Conservation (phyloP, 176 grass and related monocot genomes). For the Olyra latifolia region DNA sequence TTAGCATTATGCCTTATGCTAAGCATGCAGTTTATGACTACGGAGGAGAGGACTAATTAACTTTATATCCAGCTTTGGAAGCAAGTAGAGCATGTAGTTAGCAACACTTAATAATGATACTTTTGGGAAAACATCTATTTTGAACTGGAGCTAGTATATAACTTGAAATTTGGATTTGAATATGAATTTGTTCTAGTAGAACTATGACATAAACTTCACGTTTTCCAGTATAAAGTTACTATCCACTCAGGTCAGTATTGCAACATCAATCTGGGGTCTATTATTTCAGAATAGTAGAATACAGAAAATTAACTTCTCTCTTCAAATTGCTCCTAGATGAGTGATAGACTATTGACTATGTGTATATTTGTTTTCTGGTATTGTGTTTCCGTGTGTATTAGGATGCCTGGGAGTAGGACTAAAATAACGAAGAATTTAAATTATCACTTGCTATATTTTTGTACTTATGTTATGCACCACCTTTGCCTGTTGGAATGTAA, state of each 20-base stretch:
- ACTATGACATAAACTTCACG: neutral
- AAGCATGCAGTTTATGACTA: neutral
- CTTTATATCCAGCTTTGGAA: neutral
- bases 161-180: neutral
- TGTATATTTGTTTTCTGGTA: neutral
- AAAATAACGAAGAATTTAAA: neutral
- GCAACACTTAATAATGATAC: neutral
- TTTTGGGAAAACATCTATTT: neutral
- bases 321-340: neutral
- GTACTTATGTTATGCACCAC: neutral
- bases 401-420: neutral
- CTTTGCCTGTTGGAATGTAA: conserved; percentile 7
- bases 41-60: neutral
- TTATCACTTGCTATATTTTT: neutral
- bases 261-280: neutral
- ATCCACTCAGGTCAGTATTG: neutral
- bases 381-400: neutral
- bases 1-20: neutral
- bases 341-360: neutral
- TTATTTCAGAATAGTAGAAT: neutral
- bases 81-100: neutral
- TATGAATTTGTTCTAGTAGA: neutral
- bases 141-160: neutral
- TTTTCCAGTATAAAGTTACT: neutral
- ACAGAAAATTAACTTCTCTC: neutral